Base-by-base conservation (phyloP, 495 filamentous ascomycete genomes). In the Collariella sp. region DNA sequence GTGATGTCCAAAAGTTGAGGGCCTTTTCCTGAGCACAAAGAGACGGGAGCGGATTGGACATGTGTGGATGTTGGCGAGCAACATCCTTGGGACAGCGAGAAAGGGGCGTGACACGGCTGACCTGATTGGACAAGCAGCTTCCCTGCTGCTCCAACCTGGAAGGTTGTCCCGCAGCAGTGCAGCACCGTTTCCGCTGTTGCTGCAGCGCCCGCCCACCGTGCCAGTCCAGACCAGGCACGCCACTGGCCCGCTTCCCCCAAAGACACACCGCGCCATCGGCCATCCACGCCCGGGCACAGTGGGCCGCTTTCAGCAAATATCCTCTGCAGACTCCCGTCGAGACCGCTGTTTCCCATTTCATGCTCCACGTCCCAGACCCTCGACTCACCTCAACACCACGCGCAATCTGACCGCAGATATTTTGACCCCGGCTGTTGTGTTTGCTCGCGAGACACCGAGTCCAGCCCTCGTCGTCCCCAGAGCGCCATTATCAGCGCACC, bases 1-100 rank as follows among this genome's bases (percentile, higher is more conserved):
- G 20, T 26, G 42, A 58, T 46, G 51, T 53, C 50, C 53, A 34
- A 50, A 41, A 44, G 9, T 58, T 58, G 55, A 52, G 46, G 48
- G 50, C 52, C 19, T 40, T 40, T 15, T 47, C 15, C 18, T 29
- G 22, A 12, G n/a, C 13, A 44, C 45, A 55, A 43, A 55, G 38
- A 47, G 36, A 9, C 9, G 26, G 26, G 9, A 44, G 26, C 9
- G 26, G 26, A 31, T 31, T 4, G 26, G 26, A 38, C 54, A 19
- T 6, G 51, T 22, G 22, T 53, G n/a, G n/a, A n/a, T n/a, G n/a
- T n/a, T n/a, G n/a, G n/a, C 51, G 42, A 35, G 18, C 31, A 46
- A 53, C 10, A 46, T 46, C 31, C 33, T 34, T 39, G 41, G 26
- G 24, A 26, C 29, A 10, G 46, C 11, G 31, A 29, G 42, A 46